These are phyloP conservation scores for Chaetomium sp. DNA, from an alignment of 2,329 filamentous ascomycete species.

Conservation along the genomic window DNA sequence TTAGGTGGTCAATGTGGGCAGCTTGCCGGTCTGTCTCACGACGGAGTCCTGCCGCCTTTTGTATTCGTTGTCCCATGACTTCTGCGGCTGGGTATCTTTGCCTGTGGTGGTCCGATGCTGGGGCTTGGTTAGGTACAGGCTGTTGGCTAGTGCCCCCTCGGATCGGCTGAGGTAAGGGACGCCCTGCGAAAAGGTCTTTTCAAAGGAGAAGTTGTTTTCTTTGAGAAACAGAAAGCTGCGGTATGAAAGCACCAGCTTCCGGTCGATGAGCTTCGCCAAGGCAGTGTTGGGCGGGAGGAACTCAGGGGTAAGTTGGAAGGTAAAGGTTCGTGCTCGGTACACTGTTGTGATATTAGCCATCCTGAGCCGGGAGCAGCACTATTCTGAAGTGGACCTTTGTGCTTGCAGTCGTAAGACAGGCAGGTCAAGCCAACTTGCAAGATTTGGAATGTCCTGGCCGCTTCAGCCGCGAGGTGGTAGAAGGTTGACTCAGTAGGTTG, in stretches of 20 bases:
- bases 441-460: constrained; percentile 39
- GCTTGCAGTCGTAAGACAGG: constrained; percentile 28
- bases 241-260: constrained; percentile 15
- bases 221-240: constrained; percentile 14
- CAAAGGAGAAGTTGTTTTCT: constrained; percentile 15
- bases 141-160: not conserved
- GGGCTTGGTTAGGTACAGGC: not conserved
- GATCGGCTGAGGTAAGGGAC: constrained; percentile 13
- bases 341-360: constrained; percentile 5
- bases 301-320: constrained; percentile 14
- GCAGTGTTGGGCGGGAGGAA: constrained; percentile 4
- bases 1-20: not conserved
- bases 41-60: not conserved
- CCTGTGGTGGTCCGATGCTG: not conserved
- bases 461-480: constrained; percentile 39
- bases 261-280: constrained; percentile 11
- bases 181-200: constrained; percentile 10
- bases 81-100: not conserved
- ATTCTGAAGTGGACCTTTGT: not conserved
- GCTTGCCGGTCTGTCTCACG: constrained; percentile 12
- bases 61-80: constrained; percentile 9
- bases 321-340: constrained; percentile 20
- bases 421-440: constrained; percentile 45
- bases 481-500: constrained; percentile 27
- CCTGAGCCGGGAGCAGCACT: not conserved